Conservation (phyloP, 129 eudicot genomes). For the Arctium lappa region DNA sequence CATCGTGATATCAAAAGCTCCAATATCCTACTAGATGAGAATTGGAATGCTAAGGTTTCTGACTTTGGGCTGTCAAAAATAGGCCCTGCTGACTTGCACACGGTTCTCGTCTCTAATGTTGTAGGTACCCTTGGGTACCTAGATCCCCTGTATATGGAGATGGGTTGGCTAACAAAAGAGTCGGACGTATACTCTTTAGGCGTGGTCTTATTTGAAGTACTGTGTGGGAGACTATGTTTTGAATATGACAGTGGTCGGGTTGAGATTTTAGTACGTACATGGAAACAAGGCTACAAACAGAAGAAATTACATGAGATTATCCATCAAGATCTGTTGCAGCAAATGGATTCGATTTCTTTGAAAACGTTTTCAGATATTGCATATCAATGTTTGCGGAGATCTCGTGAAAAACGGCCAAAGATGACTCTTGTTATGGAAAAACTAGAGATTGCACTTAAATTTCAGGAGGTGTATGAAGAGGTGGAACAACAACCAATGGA, state of each 20-base stretch:
- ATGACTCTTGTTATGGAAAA: background rate
- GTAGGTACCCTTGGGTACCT: background rate
- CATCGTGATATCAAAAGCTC: slow-evolving; percentile 33
- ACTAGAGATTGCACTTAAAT: background rate
- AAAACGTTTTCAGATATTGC: slow-evolving; percentile 9
- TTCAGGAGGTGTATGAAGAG: slow-evolving; percentile 3
- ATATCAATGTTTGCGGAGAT: background rate
- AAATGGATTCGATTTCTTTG: background rate
- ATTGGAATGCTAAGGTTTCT: slow-evolving; percentile 24
- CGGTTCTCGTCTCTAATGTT: background rate
- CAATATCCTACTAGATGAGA: slow-evolving; percentile 31
- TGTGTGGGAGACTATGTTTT: slow-evolving; percentile 1
- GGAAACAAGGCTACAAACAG: background rate
- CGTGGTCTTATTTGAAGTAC: slow-evolving; percentile 9
- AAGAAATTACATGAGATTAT: background rate
- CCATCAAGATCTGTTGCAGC: background rate
- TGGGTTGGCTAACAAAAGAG: slow-evolving; percentile 5
- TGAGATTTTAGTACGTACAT: background rate
- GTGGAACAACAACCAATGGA: background rate
- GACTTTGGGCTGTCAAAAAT: slow-evolving; percentile 26
- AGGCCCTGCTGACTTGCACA: background rate
- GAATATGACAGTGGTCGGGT: background rate
- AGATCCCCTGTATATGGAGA: slow-evolving; percentile 13
- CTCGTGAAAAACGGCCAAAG: background rate
- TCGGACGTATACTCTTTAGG: slow-evolving; percentile 3